phyloP scores from a whole-genome alignment of 495 filamentous ascomycete genomes.

The Astrothelium macrocarpum region DNA sequence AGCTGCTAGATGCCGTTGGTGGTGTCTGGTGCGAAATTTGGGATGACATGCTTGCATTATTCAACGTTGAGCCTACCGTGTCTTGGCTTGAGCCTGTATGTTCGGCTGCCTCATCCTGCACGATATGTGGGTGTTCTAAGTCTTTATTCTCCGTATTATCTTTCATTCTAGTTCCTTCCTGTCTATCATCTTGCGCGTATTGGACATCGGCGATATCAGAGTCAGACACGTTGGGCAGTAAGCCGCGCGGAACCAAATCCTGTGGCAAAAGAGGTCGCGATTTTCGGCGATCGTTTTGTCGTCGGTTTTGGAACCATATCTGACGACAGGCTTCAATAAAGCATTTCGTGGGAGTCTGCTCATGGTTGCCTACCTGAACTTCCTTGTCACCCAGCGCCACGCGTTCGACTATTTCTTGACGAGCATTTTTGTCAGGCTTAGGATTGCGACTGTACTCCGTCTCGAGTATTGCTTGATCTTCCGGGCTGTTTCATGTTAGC shows the following conservation, averaged over 20 bases:
- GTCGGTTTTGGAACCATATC: slow-evolving; percentile 99
- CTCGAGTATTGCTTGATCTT: slow-evolving; percentile 88
- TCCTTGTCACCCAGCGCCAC: slow-evolving; percentile 94
- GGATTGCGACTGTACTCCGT: slow-evolving; percentile 74
- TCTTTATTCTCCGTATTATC: not conserved
- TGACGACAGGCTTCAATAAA: slow-evolving; percentile 29
- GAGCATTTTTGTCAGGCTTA: slow-evolving; percentile 86
- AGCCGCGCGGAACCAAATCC: slow-evolving; percentile 49
- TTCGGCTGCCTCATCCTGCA: not conserved
- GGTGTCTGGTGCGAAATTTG: slow-evolving; percentile 11
- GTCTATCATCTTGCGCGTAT: not conserved
- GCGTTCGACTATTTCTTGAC: slow-evolving; percentile 69
- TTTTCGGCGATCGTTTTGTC: slow-evolving; percentile 87
- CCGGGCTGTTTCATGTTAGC: slow-evolving; percentile 43
- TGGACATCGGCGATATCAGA: not conserved
- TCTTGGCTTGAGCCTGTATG: not conserved
- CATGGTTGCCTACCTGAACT: slow-evolving; percentile 66
- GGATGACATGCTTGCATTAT: not conserved
- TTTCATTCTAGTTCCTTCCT: not conserved
- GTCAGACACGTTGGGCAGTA: slow-evolving; percentile 12
- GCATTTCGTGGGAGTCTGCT: slow-evolving; percentile 10
- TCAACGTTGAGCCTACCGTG: not conserved
- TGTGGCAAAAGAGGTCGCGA: slow-evolving; percentile 76
- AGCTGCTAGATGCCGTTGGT: slow-evolving; percentile 17
- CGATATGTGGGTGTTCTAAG: not conserved